Conservation (phyloP, 805 yeast species). For the Diddensiella transvaalensis region DNA sequence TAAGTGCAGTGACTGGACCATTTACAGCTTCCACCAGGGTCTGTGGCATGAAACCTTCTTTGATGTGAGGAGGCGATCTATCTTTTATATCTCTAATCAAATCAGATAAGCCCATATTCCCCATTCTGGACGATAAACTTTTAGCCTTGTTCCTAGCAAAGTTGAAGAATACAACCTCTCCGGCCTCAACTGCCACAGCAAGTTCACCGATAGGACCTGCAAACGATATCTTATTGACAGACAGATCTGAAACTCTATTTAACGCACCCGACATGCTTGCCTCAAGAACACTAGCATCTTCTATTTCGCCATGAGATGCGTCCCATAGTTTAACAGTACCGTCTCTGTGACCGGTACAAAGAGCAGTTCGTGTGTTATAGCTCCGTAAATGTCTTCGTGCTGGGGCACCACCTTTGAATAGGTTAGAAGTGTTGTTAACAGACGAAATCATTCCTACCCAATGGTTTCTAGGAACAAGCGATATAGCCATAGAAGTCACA, state of each 20-base stretch:
- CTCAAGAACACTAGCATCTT: slow-evolving; percentile 56
- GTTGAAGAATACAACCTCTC: slow-evolving; percentile 72
- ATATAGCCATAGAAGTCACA: slow-evolving; percentile 52
- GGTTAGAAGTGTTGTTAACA: slow-evolving; percentile 36
- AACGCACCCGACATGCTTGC: slow-evolving; percentile 51
- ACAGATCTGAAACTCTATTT: slow-evolving; percentile 39
- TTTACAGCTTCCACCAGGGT: slow-evolving; percentile 43
- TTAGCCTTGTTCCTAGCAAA: slow-evolving; percentile 51
- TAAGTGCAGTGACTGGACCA: slow-evolving; percentile 56
- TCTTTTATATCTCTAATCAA: slow-evolving; percentile 45
- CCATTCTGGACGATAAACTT: slow-evolving; percentile 26
- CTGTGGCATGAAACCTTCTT: slow-evolving; percentile 62
- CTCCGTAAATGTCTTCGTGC: slow-evolving; percentile 46
- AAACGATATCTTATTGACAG: slow-evolving; percentile 61
- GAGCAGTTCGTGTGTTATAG: slow-evolving; percentile 50
- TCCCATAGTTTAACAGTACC: slow-evolving; percentile 83
- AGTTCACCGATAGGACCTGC: slow-evolving; percentile 76
- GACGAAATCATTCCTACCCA: slow-evolving; percentile 77
- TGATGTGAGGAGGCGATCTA: slow-evolving; percentile 48
- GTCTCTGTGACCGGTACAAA: slow-evolving; percentile 78
- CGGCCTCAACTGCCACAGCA: slow-evolving; percentile 61
- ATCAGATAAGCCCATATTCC: slow-evolving; percentile 3
- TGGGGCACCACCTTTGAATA: slow-evolving; percentile 81
- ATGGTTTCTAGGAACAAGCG: slow-evolving; percentile 56
- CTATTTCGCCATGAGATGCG: slow-evolving; percentile 70